phyloP scores from a whole-genome alignment of 1,139 yeast species.

The Petasospora fabianii region DNA sequence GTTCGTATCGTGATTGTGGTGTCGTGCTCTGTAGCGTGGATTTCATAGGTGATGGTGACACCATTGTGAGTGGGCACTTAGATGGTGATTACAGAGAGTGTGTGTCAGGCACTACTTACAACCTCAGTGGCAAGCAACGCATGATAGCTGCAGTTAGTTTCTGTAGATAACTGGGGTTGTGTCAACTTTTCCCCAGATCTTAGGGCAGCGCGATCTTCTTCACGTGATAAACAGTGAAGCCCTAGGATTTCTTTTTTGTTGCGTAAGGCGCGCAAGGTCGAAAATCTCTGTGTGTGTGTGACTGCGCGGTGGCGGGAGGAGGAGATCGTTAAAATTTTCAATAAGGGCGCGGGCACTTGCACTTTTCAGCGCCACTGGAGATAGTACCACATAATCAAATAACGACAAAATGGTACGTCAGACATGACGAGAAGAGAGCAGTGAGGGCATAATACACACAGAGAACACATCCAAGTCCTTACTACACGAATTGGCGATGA shows the following conservation, averaged over 20 bases:
- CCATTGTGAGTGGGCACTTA: no score
- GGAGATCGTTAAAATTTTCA: slow-evolving; percentile 7
- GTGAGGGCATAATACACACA: neutral
- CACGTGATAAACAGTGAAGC: no score
- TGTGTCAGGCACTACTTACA: no score
- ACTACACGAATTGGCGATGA: neutral
- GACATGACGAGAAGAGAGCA: neutral
- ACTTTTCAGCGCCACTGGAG: slow-evolving; percentile 13
- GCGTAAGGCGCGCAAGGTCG: no score
- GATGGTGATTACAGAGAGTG: no score
- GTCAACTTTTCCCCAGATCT: no score
- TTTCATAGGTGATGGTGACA: neutral
- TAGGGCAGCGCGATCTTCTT: no score
- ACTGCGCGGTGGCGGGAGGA: neutral
- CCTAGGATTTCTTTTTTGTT: no score
- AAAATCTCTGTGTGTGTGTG: neutral
- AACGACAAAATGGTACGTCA: slow-evolving; percentile 17
- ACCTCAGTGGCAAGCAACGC: no score
- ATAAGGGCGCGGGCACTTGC: slow-evolving; percentile 8
- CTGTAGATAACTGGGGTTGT: no score
- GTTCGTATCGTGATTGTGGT: neutral
- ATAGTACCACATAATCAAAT: slow-evolving; percentile 1
- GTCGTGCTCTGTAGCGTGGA: neutral
- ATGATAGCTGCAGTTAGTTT: no score
- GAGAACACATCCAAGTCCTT: neutral